A percentile compares a stretch with the other conserved stretches of the same genome.
Evolutionary conservation across 257 asterid genomes (phyloP).

Genomic region (Catharanthus roseus): DNA sequence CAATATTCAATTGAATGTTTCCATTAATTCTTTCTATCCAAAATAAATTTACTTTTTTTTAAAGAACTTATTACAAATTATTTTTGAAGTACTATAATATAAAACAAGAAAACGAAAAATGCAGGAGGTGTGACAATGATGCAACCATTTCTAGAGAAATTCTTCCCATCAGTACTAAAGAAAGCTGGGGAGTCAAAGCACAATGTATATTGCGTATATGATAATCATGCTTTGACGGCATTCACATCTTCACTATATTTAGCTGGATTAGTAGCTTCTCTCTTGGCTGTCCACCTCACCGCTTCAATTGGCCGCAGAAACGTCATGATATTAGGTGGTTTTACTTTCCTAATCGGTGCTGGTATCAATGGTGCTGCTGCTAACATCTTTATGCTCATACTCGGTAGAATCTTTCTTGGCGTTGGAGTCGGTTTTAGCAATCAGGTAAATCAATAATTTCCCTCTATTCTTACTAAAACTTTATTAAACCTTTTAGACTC

Average conservation of each 20-base stretch:
- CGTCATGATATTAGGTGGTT: slow-evolving; percentile 22
- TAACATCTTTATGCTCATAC: slow-evolving; percentile 20
- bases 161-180: slow-evolving; percentile 21
- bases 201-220: slow-evolving; percentile 22
- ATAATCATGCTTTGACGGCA: slow-evolving; percentile 18
- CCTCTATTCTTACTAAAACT: too few relatives aligned
- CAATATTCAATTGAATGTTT: too few relatives aligned
- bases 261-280: too few relatives aligned
- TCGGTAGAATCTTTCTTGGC: slow-evolving; percentile 24
- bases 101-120: too few relatives aligned
- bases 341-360: slow-evolving; percentile 19
- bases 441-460: slow-evolving; percentile 12
- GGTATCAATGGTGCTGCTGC: slow-evolving; percentile 9
- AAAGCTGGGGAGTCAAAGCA: slow-evolving; percentile 7
- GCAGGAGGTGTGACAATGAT: slow-evolving; percentile 27
- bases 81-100: too few relatives aligned
- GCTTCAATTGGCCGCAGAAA: slow-evolving; percentile 17
- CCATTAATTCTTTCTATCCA: too few relatives aligned
- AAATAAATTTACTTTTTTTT: too few relatives aligned
- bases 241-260: too few relatives aligned
- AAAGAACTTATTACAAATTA: too few relatives aligned
- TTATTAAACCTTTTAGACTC: too few relatives aligned
- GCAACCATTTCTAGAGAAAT: slow-evolving; percentile 23
- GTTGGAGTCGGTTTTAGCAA: slow-evolving; percentile 27
- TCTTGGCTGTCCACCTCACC: slow-evolving; percentile 15